Conservation (phyloP, 306 rosid species). For the Prunus armeniaca region DNA sequence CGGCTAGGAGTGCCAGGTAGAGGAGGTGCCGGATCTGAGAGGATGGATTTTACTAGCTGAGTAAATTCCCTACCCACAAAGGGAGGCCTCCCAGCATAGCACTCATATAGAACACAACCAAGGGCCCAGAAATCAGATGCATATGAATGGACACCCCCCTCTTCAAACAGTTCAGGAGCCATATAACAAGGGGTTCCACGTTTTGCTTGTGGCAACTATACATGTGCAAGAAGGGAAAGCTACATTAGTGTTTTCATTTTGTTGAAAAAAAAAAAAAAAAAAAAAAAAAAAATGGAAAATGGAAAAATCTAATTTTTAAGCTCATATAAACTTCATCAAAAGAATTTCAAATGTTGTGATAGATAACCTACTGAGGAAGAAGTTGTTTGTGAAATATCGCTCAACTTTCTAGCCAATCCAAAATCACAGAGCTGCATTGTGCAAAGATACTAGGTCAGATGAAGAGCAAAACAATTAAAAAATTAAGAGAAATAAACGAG, state of each 20-base stretch:
- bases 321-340: constrained; percentile 1
- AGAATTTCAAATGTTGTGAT: constrained; percentile 9
- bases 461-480: background rate
- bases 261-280: background rate
- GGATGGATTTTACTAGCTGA: constrained; percentile 83
- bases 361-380: constrained; percentile 64
- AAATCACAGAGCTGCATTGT: constrained; percentile 89
- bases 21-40: constrained; percentile 85
- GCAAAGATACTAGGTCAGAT: constrained; percentile 5
- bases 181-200: constrained; percentile 97
- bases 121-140: constrained; percentile 99
- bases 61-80: constrained; percentile 92
- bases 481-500: background rate
- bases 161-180: constrained; percentile 99
- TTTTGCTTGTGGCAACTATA: constrained; percentile 84
- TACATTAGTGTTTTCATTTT: constrained; percentile 19
- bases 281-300: background rate
- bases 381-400: constrained; percentile 71
- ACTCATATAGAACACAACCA: constrained; percentile 91
- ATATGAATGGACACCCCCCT: constrained; percentile 86
- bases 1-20: constrained; percentile 93
- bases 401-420: constrained; percentile 88
- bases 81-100: constrained; percentile 92
- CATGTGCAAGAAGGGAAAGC: constrained; percentile 26
- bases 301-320: constrained; percentile 2